Evolutionary conservation across 306 rosid genomes (phyloP), one percentile per base, ranked within the genome.

Genomic region (Rubus parviflorus): DNA sequence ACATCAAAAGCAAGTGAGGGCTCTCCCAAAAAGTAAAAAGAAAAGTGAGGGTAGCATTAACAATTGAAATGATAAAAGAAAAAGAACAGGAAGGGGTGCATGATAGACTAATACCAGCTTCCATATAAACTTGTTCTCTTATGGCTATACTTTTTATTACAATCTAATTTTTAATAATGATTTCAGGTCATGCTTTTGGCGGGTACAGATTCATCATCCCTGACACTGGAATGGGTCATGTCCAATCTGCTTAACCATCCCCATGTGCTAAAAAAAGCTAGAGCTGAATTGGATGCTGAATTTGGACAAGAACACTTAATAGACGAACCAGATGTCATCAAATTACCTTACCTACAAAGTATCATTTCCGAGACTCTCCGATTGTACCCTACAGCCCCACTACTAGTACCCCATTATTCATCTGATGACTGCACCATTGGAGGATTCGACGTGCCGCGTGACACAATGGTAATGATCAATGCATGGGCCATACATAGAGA

Each of bases 401-500:
- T 75, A 75, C 38, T 86, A 3, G 0, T 83, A 9, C 85, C 89
- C 1, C 89, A 86, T 57, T 11, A 22, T 1, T 81, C 89, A 70
- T 75, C 83, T 0, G 25, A 86, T 0, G 81, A 72, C 4, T 86
- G 87, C 66, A 67, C 35, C 0, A 60, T 86, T 4, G 83, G 78
- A 13, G 82, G 87, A 1, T 84, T 63, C 49, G 79, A 79, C 4
- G 86, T 87, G 60, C 84, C 90, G 53, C 80, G 81, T 22, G 73
- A 65, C 20, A 79, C 85, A 0, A 38, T 84, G 42, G 53, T 87
- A 45, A n/a, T 87, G 42, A 86, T 80, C 13, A 87, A 84, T 61
- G 84, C 77, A 0, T 84, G 90, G 90, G 85, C 86, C 53, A 51
- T 87, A 1, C 88, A 87, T 5, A 79, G 88, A 45, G 88, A 87